Conservation (phyloP, 2,329 filamentous ascomycete genomes). For the Hypocrella siamensis region DNA sequence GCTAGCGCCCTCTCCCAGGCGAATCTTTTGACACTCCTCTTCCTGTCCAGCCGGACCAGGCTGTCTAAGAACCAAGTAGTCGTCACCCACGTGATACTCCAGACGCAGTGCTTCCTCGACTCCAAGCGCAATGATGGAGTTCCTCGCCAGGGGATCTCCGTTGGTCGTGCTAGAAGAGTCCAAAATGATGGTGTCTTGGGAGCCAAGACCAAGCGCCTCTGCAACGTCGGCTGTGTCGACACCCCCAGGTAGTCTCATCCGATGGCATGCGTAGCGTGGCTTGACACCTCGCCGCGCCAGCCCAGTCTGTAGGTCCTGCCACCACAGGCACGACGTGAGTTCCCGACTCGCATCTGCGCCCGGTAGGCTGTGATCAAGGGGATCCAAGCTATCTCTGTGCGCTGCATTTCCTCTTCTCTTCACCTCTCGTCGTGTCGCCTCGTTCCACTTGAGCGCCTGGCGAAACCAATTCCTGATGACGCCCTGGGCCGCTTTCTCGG, state of each 20-base stretch:
- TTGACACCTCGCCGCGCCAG: constrained; percentile 15
- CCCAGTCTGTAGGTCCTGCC: constrained; percentile 8
- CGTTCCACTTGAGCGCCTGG: constrained; percentile 46
- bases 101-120: constrained; percentile 39
- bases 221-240: constrained; percentile 38
- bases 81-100: constrained; percentile 39
- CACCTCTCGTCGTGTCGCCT: constrained; percentile 8
- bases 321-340: constrained; percentile 9
- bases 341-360: constrained; percentile 7
- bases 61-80: constrained; percentile 15
- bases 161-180: constrained; percentile 42
- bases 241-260: constrained; percentile 26
- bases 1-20: constrained; percentile 10
- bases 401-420: neutral
- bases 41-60: constrained; percentile 7
- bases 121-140: constrained; percentile 59
- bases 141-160: constrained; percentile 30
- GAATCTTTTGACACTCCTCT: constrained; percentile 12
- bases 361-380: constrained; percentile 4
- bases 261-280: constrained; percentile 21
- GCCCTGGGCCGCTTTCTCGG: constrained; percentile 46
- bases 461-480: constrained; percentile 66
- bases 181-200: constrained; percentile 35
- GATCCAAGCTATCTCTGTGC: constrained; percentile 9
- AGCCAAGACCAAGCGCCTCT: constrained; percentile 27